Base-by-base conservation (phyloP, 2,329 filamentous ascomycete genomes). In the Sporothrix globosa region DNA sequence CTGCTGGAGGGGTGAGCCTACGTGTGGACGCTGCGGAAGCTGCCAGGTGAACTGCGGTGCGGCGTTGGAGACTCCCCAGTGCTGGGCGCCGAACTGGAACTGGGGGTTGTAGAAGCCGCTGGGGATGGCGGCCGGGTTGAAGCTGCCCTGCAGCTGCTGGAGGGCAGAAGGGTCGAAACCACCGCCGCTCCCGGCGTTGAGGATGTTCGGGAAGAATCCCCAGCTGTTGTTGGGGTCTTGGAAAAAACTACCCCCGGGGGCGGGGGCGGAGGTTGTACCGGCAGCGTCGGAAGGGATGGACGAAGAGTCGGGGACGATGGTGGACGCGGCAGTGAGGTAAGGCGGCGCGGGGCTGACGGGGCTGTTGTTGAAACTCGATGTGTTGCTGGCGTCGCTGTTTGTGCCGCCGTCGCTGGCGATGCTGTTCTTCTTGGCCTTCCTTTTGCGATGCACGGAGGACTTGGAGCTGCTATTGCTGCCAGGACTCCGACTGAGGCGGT, bases 121-220 rank as follows among this genome's bases (percentile, higher is more conserved):
- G 70, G 78, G 79, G 73, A 81, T 80, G 39, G 77, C 68, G 70
- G 75, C 76, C 58, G 74, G 71, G 68, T 21, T 39, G 54, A 70
- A 48, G 73, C 39, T 34, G 58, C 39, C 6, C 13, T 46, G 52
- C 5, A 53, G 50, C n/a, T 53, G n/a, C 50, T 53, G 58, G 58
- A 63, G 21, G 11, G 14, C 58, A 13, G 58, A 44, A 1, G 82
- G 80, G 78, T 70, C 71, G 81, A 84, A 68, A 80, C 46, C 71
- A 79, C 53, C 52, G 52, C 24, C 24, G 52, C 34, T 34, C 5
- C 34, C 34, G 34, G 52, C 21, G 52, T 54, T 63, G 81, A 83
- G 81, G 14, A 81, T 81, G 76, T 82, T 81, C 72, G 82, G 81
- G 74, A 85, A 85, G 73, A 80, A 83, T 72, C 79, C 76, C 85